Evolutionary conservation across 768 basidiomycete species (phyloP), one percentile per base, ranked within the genome.

Genomic region (Xerocomus brunneocitrinus): DNA sequence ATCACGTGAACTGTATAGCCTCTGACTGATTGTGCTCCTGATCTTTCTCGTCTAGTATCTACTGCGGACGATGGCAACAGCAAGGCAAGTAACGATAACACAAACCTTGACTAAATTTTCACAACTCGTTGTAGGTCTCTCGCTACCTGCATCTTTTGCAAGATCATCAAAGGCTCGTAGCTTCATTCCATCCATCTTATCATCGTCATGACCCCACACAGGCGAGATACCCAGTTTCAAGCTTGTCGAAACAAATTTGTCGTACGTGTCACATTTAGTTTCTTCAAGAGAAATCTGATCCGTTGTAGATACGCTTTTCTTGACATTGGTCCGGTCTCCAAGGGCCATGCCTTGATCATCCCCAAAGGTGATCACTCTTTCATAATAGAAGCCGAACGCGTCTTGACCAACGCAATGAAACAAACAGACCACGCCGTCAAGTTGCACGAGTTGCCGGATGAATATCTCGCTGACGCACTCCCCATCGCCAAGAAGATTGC

Each of bases 171-270:
- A 74, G 90, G 93, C 84, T 43, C 27, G 70, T 58, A 34, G 25
- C 35, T 35, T 54, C 2, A 7, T 9, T 25, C n/a, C 12, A 16
- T 27, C 19, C 2, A 12, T 32, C 45, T 40, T 4, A 2, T 14
- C 7, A 0, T 14, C 7, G 3, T 35, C 35, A 6, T 51, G 14
- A 51, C 19, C 41, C 35, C 10, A 10, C 24, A 22, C 66, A 93
- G 93, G 92, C 48, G 87, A 94, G 24, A 93, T 98, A 58, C 95
- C 95, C 14, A 85, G 87, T 71, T 85, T 79, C 71, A 95, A 93
- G 74, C 80, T 94, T 34, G 50, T 87, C 38, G 91, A 94, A 68
- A 91, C 88, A 2, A 79, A 82, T 6, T 66, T 79, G 25, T 81
- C 85, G 83, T 89, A 64, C 60, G 83, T 81, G 13, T 27, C 42